Evolutionary conservation across 2,329 filamentous ascomycete genomes (phyloP).

Genomic region (Apiospora pterosperma): DNA sequence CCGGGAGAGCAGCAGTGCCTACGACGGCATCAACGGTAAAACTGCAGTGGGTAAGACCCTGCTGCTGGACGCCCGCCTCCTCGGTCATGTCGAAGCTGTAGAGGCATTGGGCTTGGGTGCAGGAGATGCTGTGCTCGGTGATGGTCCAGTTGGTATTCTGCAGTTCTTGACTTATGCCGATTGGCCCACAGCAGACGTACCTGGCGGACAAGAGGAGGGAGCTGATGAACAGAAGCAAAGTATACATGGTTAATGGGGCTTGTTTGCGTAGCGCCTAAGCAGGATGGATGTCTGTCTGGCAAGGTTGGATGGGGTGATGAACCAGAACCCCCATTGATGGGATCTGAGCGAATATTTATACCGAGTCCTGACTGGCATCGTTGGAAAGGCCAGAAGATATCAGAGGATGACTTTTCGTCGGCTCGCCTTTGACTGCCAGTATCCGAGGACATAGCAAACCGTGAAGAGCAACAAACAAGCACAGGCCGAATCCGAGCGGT

Average conservation of each 20-base stretch:
- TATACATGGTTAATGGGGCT: neutral
- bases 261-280: too few relatives aligned
- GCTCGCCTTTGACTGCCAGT: neutral
- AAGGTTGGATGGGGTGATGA: neutral
- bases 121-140: neutral
- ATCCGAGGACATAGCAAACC: neutral
- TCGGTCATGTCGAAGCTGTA: neutral
- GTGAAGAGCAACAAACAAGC: neutral
- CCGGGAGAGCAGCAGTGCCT: neutral
- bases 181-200: neutral
- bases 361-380: neutral
- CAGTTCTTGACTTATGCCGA: neutral
- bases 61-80: neutral
- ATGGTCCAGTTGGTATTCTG: neutral
- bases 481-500: neutral
- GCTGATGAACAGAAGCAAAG: neutral
- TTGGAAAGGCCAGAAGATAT: too few relatives aligned
- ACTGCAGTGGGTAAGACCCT: neutral
- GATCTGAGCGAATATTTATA: neutral
- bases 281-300: neutral
- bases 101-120: neutral
- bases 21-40: neutral
- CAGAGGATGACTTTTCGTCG: neutral
- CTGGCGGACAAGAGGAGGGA: neutral
- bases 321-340: neutral